Evolutionary conservation across 2,329 filamentous ascomycete species (phyloP).

Genomic region (Reticulascus tulasneorum): DNA sequence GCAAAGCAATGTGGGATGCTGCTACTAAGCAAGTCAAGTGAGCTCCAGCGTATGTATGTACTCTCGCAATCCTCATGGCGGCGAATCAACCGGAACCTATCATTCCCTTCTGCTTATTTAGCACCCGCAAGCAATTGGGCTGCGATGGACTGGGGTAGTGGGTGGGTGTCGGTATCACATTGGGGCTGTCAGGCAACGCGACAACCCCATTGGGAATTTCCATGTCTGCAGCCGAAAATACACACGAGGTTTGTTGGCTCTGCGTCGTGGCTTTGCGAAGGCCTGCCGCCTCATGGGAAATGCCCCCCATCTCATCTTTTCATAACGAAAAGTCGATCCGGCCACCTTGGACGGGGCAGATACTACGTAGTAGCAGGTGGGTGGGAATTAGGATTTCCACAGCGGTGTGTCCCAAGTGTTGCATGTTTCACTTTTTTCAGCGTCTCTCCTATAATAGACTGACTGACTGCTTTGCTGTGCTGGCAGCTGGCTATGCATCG

Average conservation of each 20-base stretch:
- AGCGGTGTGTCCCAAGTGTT: too few species aligned
- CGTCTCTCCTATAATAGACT: too few species aligned
- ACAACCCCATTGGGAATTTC: constrained; percentile 7
- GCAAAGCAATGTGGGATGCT: too few species aligned
- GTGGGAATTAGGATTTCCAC: too few species aligned
- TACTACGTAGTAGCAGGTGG: too few species aligned
- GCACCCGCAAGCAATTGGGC: constrained; percentile 5
- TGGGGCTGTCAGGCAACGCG: constrained; percentile 10
- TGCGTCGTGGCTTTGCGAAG: constrained; percentile 6
- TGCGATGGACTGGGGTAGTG: constrained; percentile 4
- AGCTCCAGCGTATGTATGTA: constrained; percentile 24
- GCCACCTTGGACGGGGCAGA: too few species aligned
- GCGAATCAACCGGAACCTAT: constrained; percentile 15
- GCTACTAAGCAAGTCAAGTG: constrained; percentile 21
- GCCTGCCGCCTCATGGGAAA: constrained; percentile 4
- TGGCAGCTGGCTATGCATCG: constrained; percentile 11
- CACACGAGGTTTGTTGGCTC: constrained; percentile 4
- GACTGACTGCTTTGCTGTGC: constrained; percentile 8
- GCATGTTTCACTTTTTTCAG: too few species aligned
- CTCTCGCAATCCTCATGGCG: constrained; percentile 14
- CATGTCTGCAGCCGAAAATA: not conserved
- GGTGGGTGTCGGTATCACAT: too few species aligned
- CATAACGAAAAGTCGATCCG: too few species aligned
- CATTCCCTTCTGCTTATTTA: constrained; percentile 3
- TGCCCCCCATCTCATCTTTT: too few species aligned